These are phyloP conservation scores for Cubamyces lactineus DNA, from an alignment of 768 basidiomycete species.

Conservation along the genomic window DNA sequence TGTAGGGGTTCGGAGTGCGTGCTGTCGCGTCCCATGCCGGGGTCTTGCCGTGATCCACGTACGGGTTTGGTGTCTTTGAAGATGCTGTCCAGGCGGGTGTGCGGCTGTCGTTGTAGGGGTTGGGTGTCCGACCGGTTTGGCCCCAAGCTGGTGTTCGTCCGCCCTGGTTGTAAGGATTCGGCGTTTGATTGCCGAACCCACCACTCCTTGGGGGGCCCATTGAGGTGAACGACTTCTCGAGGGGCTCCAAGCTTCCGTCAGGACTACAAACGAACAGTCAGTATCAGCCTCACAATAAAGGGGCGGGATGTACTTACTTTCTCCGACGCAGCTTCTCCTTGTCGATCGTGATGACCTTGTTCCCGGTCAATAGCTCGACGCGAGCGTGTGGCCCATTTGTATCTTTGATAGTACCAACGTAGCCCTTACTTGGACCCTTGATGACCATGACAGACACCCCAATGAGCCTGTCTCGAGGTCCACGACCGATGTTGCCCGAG, in stretches of 20 bases:
- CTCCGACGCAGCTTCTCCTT: constrained; percentile 76
- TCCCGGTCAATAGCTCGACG: constrained; percentile 88
- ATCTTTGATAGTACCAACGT: constrained; percentile 92
- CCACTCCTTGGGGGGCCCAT: constrained; percentile 42
- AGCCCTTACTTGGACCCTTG: constrained; percentile 89
- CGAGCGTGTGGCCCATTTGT: constrained; percentile 85
- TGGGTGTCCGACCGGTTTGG: constrained; percentile 74
- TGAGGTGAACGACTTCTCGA: constrained; percentile 42
- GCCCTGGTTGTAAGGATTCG: constrained; percentile 63
- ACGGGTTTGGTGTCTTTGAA: constrained; percentile 59
- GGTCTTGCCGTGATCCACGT: constrained; percentile 48
- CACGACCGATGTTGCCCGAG: constrained; percentile 75
- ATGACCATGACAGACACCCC: constrained; percentile 78
- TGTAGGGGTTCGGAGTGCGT: constrained; percentile 61
- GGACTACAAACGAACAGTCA: constrained; percentile 2
- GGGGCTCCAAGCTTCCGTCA: constrained; percentile 51
- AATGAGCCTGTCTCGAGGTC: constrained; percentile 81
- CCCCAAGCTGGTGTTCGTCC: constrained; percentile 37
- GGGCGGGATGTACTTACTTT: constrained; percentile 53
- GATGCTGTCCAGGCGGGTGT: constrained; percentile 55
- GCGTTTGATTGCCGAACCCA: constrained; percentile 50
- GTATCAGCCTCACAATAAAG: neutral
- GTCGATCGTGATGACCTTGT: constrained; percentile 86
- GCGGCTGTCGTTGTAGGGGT: constrained; percentile 56
- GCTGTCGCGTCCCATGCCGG: constrained; percentile 55